phyloP scores from a whole-genome alignment of 768 basidiomycete species.

The Leccinum truebloodii region DNA sequence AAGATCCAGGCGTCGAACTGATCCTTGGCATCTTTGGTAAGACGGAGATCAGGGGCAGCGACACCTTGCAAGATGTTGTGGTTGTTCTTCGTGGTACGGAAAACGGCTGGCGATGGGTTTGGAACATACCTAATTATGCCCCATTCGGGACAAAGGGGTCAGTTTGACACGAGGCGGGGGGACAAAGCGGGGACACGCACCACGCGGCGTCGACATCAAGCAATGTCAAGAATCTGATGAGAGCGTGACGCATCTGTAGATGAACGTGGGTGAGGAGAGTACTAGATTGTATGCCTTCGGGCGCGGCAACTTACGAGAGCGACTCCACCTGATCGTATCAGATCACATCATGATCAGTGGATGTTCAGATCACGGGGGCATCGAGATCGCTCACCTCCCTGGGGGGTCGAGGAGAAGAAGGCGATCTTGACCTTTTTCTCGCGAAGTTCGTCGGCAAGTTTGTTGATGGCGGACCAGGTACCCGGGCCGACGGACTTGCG shows the following conservation, averaged over 20 bases:
- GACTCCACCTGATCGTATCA: slow-evolving; percentile 69
- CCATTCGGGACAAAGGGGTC: slow-evolving; percentile 3
- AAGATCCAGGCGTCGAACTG: slow-evolving; percentile 86
- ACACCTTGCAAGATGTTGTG: slow-evolving; percentile 96
- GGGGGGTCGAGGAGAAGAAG: slow-evolving; percentile 95
- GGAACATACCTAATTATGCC: slow-evolving; percentile 72
- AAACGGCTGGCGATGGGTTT: slow-evolving; percentile 85
- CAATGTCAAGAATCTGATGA: slow-evolving; percentile 80
- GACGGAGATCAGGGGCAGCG: slow-evolving; percentile 71
- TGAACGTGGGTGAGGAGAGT: slow-evolving; percentile 19
- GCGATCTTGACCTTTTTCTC: slow-evolving; percentile 87
- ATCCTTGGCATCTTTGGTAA: slow-evolving; percentile 77
- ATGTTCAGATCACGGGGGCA: slow-evolving; percentile 18
- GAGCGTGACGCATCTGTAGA: slow-evolving; percentile 84
- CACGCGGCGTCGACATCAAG: slow-evolving; percentile 83
- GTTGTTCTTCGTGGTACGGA: slow-evolving; percentile 94
- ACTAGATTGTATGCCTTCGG: slow-evolving; percentile 13
- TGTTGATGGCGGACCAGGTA: slow-evolving; percentile 81
- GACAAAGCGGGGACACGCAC: slow-evolving; percentile 45
- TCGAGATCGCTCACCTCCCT: slow-evolving; percentile 63
- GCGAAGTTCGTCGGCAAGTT: slow-evolving; percentile 81
- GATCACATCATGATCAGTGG: slow-evolving; percentile 7
- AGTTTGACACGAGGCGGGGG: slow-evolving; percentile 6
- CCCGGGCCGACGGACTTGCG: slow-evolving; percentile 67
- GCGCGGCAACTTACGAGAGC: slow-evolving; percentile 66